Base-by-base conservation (phyloP, 2,329 filamentous ascomycete species). In the Sporothrix protearum region DNA sequence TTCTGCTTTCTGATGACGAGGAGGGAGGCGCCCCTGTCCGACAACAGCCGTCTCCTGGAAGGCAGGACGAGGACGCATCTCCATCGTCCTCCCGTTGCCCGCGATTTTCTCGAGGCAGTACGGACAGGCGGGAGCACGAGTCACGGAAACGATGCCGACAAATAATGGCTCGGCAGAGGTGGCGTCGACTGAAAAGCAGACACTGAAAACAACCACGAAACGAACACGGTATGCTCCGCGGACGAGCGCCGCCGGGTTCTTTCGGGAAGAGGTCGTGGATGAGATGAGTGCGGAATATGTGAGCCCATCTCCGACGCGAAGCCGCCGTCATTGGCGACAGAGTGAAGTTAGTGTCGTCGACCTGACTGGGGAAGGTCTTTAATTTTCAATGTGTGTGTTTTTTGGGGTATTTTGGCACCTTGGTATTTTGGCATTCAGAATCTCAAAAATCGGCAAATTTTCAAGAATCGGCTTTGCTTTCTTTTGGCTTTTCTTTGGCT, bases 221-320 rank as follows among this genome's bases (percentile, higher is more conserved):
- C 42, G 49, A 39, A 76, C 72, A n/a, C 49, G 78, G 7, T 78
- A 76, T 61, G 72, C 78, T 10, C 75, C 76, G 3, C 73, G 76
- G 25, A 75, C 71, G 3, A 77, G 76, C 55, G 75, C 74, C 5
- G 47, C 73, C n/a, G 78, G 78, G 2, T 79, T 74, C 72, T 77
- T 79, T 57, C 72, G 69, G 9, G 76, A 78, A 59, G 51, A 77
- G 22, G 73, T 76, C 53, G 76, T 77, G 66, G 71, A 74, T 10
- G 75, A 77, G 2, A 69, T 25, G 12, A 64, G 25, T 12, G 36
- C 28, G 59, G 19, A 22, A 36, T 19, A 25, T 47, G 42, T 7
- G 49, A 55, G 67, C 51, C 49, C 49, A n/a, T 53, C 39, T 14
- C 22, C 25, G 2, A 28, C 3, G 4, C 30, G 64, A 10, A 33